A percentile compares a stretch with the other conserved stretches of the same genome.
phyloP scores from a whole-genome alignment of 78 protist genomes.

The Creolimax fragrantissima region DNA sequence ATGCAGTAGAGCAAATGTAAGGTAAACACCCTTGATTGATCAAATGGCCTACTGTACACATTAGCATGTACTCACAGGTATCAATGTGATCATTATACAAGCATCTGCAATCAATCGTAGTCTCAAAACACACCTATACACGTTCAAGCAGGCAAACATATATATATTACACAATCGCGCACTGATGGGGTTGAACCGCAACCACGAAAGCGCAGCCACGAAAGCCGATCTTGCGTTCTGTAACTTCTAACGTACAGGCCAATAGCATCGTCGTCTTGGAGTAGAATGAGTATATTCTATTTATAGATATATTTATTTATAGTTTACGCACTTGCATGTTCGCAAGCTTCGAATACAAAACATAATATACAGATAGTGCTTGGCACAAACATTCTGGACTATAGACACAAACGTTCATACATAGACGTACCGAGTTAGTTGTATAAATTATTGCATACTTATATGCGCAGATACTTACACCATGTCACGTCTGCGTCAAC shows the following conservation, averaged over 20 bases:
- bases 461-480: neutral
- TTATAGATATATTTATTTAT: neutral
- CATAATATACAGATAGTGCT: neutral
- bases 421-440: neutral
- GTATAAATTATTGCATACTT: neutral
- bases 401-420: neutral
- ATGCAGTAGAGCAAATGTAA: too few relatives aligned
- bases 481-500: too few relatives aligned
- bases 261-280: neutral
- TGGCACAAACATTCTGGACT: neutral
- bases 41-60: too few relatives aligned
- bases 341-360: neutral
- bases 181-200: too few relatives aligned
- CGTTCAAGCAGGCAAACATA: neutral
- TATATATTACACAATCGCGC: neutral
- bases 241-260: neutral
- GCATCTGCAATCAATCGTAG: too few relatives aligned
- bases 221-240: neutral
- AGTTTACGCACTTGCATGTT: neutral
- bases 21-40: too few relatives aligned
- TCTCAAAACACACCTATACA: too few relatives aligned
- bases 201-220: neutral
- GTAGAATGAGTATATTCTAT: neutral
- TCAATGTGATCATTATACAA: too few relatives aligned
- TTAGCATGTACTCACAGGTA: too few relatives aligned